Base-by-base conservation (phyloP, 768 basidiomycete species). In the Infundibulicybe gibba region DNA sequence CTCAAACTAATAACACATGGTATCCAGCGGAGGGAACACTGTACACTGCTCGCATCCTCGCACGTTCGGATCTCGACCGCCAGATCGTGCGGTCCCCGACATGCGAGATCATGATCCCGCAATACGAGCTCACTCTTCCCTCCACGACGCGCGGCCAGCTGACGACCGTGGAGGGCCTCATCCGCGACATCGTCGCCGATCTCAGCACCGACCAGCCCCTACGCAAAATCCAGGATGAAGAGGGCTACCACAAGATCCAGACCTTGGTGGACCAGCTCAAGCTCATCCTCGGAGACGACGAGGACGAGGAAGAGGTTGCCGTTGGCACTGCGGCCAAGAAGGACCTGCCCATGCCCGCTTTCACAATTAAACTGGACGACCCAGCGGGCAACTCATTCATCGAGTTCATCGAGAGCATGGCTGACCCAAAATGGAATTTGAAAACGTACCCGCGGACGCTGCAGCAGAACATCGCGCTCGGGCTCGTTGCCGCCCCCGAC, bases 371-470 rank as follows among this genome's bases (percentile, higher is more conserved):
- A 44, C 70, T 99, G 15, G 92, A 98, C 57, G 97, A 99, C 61
- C 94, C 94, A 1, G 72, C 93, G 1, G 97, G 97, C 6, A 94
- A 95, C 67, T 94, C 92, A n/a, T 98, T 94, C 72, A 74, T 97
- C 64, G 93, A 97, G 67, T 94, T 95, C 59, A 56, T 81, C 3
- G 94, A 79, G 10, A 86, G 82, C 47, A 90, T 91, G 74, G 74
- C 85, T 3, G 97, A 99, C 62, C 87, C 94, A 1, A 90, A 92
- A 61, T 99, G 97, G 97, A 85, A 81, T 56, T 71, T 95, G 69
- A 74, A 85, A 47, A 85, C 83, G 9, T 98, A 94, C 59, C 76
- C 76, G 35, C 76, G 97, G 40, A 87, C 88, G 0, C 61, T 77
- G 3, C 76, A 91, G 47, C 94, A 98, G 61, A 94, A 95, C 55